Evolutionary conservation across 805 yeast genomes (phyloP), one percentile per base, ranked within the genome.

Genomic region (Candida qinlingensis): DNA sequence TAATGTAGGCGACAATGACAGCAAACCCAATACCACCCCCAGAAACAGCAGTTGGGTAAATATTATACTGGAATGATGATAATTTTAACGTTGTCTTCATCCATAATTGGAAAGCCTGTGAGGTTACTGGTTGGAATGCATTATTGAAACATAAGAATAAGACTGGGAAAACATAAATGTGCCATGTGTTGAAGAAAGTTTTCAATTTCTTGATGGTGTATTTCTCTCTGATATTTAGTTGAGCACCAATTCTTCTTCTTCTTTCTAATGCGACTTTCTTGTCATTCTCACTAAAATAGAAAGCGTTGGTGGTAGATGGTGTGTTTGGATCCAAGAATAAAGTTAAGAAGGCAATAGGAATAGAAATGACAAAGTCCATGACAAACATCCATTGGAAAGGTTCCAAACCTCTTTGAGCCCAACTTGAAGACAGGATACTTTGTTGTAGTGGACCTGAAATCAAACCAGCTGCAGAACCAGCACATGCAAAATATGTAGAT

Each of bases 131-230:
- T 46, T 67, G 50, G 36, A 48, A 47, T 6, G 53, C n/a, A 19
- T 56, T 54, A 45, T 56, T 56, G 50, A 54, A 59, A 9, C 52
- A 19, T 19, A 56, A 44, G 49, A 59, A 59, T 28, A 57, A 29
- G 1, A 48, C 5, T 19, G 79, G 79, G 55, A 75, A 75, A 19
- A 73, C 71, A 39, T 57, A 73, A 33, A 74, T 63, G 59, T 76
- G 80, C 81, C 81, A 76, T 5, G 79, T 72, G 48, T 54, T 64
- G 62, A 75, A 74, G 53, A 49, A 13, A 71, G 73, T 1, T 67
- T 65, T 27, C 61, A 42, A 30, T 65, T 41, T 72, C 6, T 48
- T 42, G 65, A 65, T 59, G 3, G 79, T 69, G 55, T 73, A 74
- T 28, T 64, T 68, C 34, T 66, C 68, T 57, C 72, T 59, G 4